Conservation (phyloP, 2,329 filamentous ascomycete genomes). For the Fusarium sp. region DNA sequence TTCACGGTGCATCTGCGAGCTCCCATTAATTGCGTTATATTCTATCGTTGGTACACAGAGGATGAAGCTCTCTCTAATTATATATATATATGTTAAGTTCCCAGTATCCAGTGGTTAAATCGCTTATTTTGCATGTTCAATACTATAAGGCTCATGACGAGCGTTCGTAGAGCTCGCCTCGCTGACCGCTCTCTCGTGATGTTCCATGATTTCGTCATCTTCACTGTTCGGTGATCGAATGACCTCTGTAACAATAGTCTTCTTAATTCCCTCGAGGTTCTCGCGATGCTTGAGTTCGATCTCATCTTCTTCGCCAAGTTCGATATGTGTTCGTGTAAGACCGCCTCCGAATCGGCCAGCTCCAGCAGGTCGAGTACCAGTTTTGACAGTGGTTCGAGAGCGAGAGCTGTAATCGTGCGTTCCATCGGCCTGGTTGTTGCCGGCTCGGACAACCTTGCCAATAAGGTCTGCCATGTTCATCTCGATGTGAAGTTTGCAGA, state of each 20-base stretch:
- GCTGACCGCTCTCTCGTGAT: conserved; percentile 45
- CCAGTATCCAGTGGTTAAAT: conserved; percentile 4
- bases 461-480: conserved; percentile 45
- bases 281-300: conserved; percentile 42
- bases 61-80: conserved; percentile 16
- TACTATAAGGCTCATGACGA: conserved; percentile 33
- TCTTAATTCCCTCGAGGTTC: conserved; percentile 41
- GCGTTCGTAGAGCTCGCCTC: conserved; percentile 43
- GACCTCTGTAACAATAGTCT: conserved; percentile 40
- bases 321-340: conserved; percentile 42
- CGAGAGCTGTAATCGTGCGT: conserved; percentile 39
- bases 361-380: conserved; percentile 14
- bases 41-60: conserved; percentile 1
- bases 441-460: conserved; percentile 39
- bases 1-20: conserved; percentile 13
- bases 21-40: conserved; percentile 18
- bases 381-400: conserved; percentile 32
- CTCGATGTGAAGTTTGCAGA: conserved; percentile 41
- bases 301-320: conserved; percentile 44
- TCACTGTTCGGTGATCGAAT: conserved; percentile 22
- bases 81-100: conserved; percentile 25
- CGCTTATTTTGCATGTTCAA: conserved; percentile 35
- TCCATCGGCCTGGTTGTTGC: conserved; percentile 18
- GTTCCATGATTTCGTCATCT: conserved; percentile 39
- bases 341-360: conserved; percentile 33